phyloP scores from a whole-genome alignment of 768 basidiomycete species.

The Serendipita vermifera region DNA sequence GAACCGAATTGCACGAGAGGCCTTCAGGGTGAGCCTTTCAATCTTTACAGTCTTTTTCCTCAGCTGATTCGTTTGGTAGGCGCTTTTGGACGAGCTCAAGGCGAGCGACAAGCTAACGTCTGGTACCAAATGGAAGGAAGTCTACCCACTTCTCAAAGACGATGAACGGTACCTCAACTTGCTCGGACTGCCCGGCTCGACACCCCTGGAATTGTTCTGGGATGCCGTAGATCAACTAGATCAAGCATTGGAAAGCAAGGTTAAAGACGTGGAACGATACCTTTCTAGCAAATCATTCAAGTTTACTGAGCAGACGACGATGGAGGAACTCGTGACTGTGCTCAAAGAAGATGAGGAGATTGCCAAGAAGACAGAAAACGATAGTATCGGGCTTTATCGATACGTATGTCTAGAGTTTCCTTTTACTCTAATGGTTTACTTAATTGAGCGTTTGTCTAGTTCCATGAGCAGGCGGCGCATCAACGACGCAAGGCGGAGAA shows the following conservation, averaged over 20 bases:
- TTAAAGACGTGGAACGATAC: slow-evolving; percentile 21
- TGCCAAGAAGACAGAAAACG: slow-evolving; percentile 35
- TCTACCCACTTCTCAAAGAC: slow-evolving; percentile 61
- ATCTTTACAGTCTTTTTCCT: not conserved
- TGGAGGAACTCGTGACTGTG: slow-evolving; percentile 47
- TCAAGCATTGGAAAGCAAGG: slow-evolving; percentile 66
- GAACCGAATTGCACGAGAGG: slow-evolving; percentile 84
- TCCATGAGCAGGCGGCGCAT: slow-evolving; percentile 64
- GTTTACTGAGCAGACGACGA: slow-evolving; percentile 40
- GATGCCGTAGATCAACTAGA: slow-evolving; percentile 80
- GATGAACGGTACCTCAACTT: slow-evolving; percentile 78
- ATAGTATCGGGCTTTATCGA: slow-evolving; percentile 40
- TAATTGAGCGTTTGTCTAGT: slow-evolving; percentile 28
- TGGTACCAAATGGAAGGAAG: slow-evolving; percentile 81
- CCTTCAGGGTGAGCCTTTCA: slow-evolving; percentile 51
- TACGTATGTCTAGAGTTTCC: slow-evolving; percentile 3
- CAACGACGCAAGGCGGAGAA: slow-evolving; percentile 81
- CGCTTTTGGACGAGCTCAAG: slow-evolving; percentile 58
- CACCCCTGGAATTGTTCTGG: slow-evolving; percentile 94
- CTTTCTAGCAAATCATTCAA: slow-evolving; percentile 28
- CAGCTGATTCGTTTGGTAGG: slow-evolving; percentile 27
- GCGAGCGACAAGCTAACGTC: slow-evolving; percentile 56
- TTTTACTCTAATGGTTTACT: slow-evolving; percentile 6
- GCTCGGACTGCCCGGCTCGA: slow-evolving; percentile 87
- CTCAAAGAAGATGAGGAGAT: slow-evolving; percentile 45